These are phyloP conservation scores for Wickerhamiella azyma DNA, from an alignment of 805 yeast species.

Conservation along the genomic window DNA sequence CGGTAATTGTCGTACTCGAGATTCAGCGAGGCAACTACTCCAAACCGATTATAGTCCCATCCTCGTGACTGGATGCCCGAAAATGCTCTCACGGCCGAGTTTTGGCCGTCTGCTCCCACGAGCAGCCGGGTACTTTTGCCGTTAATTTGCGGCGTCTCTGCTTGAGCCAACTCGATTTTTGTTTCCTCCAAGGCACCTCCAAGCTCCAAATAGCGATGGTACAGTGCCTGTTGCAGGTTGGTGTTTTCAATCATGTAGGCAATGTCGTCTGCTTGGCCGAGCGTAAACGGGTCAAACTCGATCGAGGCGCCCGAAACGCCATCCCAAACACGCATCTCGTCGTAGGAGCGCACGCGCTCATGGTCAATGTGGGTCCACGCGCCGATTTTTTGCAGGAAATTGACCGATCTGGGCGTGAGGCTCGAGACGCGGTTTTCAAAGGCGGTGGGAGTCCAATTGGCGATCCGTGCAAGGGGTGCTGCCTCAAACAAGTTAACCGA, in stretches of 20 bases:
- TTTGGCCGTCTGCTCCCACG: slow-evolving; percentile 92
- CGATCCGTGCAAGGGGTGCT: slow-evolving; percentile 39
- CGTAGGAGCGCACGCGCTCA: slow-evolving; percentile 68
- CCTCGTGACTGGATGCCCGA: slow-evolving; percentile 79
- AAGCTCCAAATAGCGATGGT: slow-evolving; percentile 38
- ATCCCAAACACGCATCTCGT: slow-evolving; percentile 75
- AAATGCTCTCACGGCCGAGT: slow-evolving; percentile 77
- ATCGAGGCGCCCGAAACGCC: slow-evolving; percentile 59
- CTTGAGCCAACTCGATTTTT: not conserved
- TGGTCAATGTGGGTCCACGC: slow-evolving; percentile 57
- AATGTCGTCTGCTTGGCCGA: slow-evolving; percentile 26
- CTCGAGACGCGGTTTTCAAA: slow-evolving; percentile 75
- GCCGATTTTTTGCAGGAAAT: slow-evolving; percentile 53
- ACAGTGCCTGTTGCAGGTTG: slow-evolving; percentile 66
- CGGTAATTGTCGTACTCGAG: slow-evolving; percentile 59
- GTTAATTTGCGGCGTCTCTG: not conserved
- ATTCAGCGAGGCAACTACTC: slow-evolving; percentile 82
- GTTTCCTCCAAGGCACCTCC: slow-evolving; percentile 15
- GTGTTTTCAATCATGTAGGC: slow-evolving; percentile 84
- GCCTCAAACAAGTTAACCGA: slow-evolving; percentile 65
- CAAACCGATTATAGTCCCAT: slow-evolving; percentile 79
- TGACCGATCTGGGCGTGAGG: slow-evolving; percentile 67
- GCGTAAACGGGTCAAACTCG: slow-evolving; percentile 49
- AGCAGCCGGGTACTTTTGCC: slow-evolving; percentile 58
- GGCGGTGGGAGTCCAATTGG: slow-evolving; percentile 29